These are phyloP conservation scores for Arachis monticola DNA, from an alignment of 331 rosid genomes.

Conservation along the genomic window DNA sequence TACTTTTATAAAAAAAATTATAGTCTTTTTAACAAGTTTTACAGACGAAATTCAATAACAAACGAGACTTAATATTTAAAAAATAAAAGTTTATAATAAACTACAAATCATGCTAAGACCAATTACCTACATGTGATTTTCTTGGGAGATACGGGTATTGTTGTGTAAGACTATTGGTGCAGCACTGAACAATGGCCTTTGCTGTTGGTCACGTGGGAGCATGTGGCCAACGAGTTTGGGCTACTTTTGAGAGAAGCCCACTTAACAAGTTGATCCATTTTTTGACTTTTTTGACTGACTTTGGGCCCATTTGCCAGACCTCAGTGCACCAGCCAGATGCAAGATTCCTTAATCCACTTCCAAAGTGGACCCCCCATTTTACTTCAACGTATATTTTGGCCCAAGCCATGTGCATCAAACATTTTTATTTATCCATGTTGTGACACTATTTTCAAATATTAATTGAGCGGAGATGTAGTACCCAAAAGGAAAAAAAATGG, in stretches of 20 bases:
- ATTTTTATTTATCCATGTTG: neutral
- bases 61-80: no score
- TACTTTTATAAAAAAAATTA: no score
- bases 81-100: no score
- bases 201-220: constrained; percentile 40
- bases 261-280: constrained; percentile 20
- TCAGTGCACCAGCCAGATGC: constrained; percentile 14
- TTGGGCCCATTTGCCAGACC: constrained; percentile 40
- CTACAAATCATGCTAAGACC: no score
- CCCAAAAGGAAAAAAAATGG: no score
- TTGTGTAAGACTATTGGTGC: constrained; percentile 15
- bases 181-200: neutral
- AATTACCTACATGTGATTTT: no score
- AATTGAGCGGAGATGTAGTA: no score
- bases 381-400: constrained; percentile 20
- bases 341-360: constrained; percentile 49
- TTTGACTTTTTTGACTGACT: constrained; percentile 42
- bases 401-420: constrained; percentile 41
- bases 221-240: constrained; percentile 40
- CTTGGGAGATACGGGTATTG: neutral
- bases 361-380: constrained; percentile 28
- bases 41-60: no score
- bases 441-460: no score
- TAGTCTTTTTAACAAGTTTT: no score
- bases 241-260: constrained; percentile 19